Conservation (phyloP, 306 rosid genomes). For the Quercus dentata region DNA sequence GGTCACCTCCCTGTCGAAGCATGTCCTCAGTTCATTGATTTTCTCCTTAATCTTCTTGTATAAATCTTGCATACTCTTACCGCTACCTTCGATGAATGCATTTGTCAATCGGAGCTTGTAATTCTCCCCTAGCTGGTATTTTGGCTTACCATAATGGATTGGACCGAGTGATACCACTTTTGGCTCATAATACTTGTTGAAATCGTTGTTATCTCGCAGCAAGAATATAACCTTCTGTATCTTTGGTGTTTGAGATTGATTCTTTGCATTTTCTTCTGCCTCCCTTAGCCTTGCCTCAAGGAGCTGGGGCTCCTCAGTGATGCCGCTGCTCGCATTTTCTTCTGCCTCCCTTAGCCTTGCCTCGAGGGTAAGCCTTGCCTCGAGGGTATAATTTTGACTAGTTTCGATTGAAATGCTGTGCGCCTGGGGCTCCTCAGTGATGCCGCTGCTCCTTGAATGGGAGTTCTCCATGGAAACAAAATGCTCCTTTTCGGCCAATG, state of each 20-base stretch:
- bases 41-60: neutral
- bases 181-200: neutral
- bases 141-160: neutral
- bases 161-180: slow-evolving; percentile 22
- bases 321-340: no score
- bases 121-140: neutral
- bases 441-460: no score
- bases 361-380: neutral
- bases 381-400: neutral
- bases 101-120: neutral
- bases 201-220: neutral
- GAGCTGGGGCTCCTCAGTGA: no score
- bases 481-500: no score
- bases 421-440: no score
- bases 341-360: no score
- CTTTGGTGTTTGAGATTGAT: neutral
- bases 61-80: neutral
- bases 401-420: no score
- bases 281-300: neutral
- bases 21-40: neutral
- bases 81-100: neutral
- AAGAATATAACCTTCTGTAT: slow-evolving; percentile 8
- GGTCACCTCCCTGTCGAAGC: neutral
- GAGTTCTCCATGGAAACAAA: no score
- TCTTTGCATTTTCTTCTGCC: no score